phyloP scores from a whole-genome alignment of 495 filamentous ascomycete genomes.

The Daldinia childiae region DNA sequence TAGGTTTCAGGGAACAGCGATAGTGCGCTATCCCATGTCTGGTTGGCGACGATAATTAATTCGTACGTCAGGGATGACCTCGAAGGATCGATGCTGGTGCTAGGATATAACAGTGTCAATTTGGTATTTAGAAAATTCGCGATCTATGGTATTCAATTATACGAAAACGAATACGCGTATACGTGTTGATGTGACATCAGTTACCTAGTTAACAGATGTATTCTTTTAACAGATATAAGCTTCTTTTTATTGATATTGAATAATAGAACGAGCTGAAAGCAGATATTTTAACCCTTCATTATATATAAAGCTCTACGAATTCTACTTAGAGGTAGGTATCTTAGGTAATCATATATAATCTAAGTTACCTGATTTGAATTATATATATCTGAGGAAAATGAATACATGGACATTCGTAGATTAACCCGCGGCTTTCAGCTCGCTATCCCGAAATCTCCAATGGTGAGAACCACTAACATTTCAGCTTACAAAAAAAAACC shows the following conservation, averaged over 20 bases:
- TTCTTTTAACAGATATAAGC: background rate
- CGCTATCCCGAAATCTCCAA: background rate
- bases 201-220: background rate
- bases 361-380: too few relatives aligned
- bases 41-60: constrained; percentile 5
- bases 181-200: background rate
- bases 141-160: background rate
- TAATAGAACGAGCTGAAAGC: background rate
- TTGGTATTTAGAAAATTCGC: background rate
- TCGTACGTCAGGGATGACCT: background rate
- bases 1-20: constrained; percentile 10
- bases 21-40: constrained; percentile 34
- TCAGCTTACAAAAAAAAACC: background rate
- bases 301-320: too few relatives aligned
- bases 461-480: background rate
- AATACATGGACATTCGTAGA: background rate
- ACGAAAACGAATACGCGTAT: background rate
- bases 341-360: too few relatives aligned
- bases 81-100: background rate
- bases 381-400: background rate
- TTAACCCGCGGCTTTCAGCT: background rate
- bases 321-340: too few relatives aligned
- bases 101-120: background rate
- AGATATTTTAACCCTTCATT: background rate
- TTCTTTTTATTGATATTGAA: background rate